phyloP scores from a whole-genome alignment of 2,329 filamentous ascomycete genomes.

The Sporothrix sp. region DNA sequence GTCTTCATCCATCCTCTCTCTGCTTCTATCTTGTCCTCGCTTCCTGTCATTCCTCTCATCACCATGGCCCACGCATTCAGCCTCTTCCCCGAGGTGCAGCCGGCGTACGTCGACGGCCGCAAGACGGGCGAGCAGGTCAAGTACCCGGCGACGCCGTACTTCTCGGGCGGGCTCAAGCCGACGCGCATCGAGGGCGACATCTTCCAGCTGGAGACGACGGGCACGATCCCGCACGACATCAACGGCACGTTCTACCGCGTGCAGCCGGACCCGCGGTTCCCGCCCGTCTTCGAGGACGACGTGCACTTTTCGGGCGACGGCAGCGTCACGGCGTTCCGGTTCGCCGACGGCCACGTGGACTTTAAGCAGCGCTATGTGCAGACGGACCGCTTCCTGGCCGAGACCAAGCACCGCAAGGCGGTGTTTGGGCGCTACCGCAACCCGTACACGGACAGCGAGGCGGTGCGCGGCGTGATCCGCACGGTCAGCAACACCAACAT shows the following conservation, averaged over 20 bases:
- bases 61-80: constrained; percentile 19
- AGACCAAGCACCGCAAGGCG: constrained; percentile 23
- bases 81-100: constrained; percentile 17
- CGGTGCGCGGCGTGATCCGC: constrained; percentile 43
- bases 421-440: constrained; percentile 50
- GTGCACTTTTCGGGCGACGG: constrained; percentile 30
- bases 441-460: constrained; percentile 45
- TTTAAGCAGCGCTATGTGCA: constrained; percentile 35
- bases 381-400: constrained; percentile 27
- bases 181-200: constrained; percentile 19
- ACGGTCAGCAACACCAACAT: constrained; percentile 52
- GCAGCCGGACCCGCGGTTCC: constrained; percentile 44
- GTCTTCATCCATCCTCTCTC: too few relatives aligned
- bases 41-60: too few relatives aligned
- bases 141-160: constrained; percentile 17
- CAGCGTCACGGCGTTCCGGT: constrained; percentile 32
- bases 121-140: constrained; percentile 16
- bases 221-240: constrained; percentile 34
- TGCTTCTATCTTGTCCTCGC: not conserved
- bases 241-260: constrained; percentile 40
- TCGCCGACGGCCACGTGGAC: constrained; percentile 31
- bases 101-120: constrained; percentile 18
- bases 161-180: constrained; percentile 18
- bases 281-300: constrained; percentile 45
- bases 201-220: constrained; percentile 19